These are phyloP conservation scores for Spergularia bocconei DNA, from an alignment of 148 eudicot species.

Conservation along the genomic window DNA sequence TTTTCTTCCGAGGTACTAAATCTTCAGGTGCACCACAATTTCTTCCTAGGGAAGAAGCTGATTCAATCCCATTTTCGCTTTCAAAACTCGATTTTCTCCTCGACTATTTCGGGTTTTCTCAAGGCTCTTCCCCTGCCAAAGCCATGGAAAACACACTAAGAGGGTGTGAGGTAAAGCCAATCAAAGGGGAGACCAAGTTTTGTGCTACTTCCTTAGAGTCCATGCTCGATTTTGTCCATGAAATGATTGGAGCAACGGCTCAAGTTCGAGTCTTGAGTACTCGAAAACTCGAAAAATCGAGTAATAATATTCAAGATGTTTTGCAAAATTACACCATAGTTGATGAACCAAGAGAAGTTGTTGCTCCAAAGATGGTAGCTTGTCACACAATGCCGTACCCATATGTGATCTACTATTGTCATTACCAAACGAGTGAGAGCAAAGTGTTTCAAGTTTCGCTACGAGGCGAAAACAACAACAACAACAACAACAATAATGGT, in stretches of 20 bases:
- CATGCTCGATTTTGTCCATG: constrained; percentile 46
- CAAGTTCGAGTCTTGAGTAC: constrained; percentile 35
- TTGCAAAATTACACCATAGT: constrained; percentile 39
- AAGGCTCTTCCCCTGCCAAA: constrained; percentile 43
- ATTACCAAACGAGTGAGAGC: constrained; percentile 43
- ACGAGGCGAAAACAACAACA: constrained; percentile 24
- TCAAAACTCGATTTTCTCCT: constrained; percentile 34
- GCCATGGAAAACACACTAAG: constrained; percentile 53
- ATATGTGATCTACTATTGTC: constrained; percentile 59
- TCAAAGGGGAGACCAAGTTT: constrained; percentile 47
- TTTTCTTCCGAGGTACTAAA: constrained; percentile 35
- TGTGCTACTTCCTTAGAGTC: constrained; percentile 62
- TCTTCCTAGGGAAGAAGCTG: constrained; percentile 43
- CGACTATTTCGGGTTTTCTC: constrained; percentile 31
- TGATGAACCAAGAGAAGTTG: constrained; percentile 28
- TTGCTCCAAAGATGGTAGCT: constrained; percentile 43
- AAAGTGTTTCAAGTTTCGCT: constrained; percentile 38
- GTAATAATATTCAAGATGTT: no score
- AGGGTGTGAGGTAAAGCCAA: constrained; percentile 42
- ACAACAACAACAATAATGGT: constrained; percentile 16
- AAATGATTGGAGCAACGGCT: constrained; percentile 30
- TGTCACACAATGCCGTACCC: constrained; percentile 76
- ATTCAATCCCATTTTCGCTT: constrained; percentile 42
- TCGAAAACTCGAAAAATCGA: constrained; percentile 5
- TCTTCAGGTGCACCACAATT: constrained; percentile 35